These are phyloP conservation scores for Tylopilus sp. DNA, from an alignment of 768 basidiomycete genomes.

Conservation along the genomic window DNA sequence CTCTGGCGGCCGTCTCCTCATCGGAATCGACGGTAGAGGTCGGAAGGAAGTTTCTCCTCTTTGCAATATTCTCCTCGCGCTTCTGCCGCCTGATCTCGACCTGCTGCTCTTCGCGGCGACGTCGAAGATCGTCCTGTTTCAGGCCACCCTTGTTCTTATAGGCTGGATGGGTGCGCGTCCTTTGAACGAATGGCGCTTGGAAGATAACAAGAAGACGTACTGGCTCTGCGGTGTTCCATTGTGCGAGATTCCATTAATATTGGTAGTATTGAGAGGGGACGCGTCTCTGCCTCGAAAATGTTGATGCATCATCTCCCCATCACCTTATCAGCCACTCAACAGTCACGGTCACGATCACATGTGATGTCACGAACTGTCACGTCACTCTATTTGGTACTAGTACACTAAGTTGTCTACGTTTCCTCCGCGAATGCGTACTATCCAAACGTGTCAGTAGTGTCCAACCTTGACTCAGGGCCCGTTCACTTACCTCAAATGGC, in stretches of 20 bases:
- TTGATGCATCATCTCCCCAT: background rate
- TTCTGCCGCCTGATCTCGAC: conserved; percentile 99
- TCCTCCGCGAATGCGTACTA: conserved; percentile 79
- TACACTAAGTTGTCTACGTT: conserved; percentile 27
- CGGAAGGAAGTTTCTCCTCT: conserved; percentile 91
- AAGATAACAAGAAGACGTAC: conserved; percentile 35
- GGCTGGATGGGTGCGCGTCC: conserved; percentile 51
- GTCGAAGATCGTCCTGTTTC: conserved; percentile 90
- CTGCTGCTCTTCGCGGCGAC: conserved; percentile 96
- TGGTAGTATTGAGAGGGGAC: conserved; percentile 7
- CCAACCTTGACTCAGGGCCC: background rate
- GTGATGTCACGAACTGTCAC: conserved; percentile 17
- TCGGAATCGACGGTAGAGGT: conserved; percentile 78
- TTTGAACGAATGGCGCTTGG: conserved; percentile 17
- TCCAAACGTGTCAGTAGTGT: conserved; percentile 19
- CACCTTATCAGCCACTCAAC: conserved; percentile 25
- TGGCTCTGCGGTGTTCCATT: conserved; percentile 71
- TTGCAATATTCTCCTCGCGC: conserved; percentile 97
- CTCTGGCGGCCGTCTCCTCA: conserved; percentile 71
- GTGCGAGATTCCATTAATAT: conserved; percentile 61
- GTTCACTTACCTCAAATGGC: conserved; percentile 72
- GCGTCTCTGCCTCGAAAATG: conserved; percentile 16
- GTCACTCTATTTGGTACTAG: background rate
- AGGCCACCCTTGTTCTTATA: conserved; percentile 90
- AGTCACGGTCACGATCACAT: conserved; percentile 18